Evolutionary conservation across 306 rosid genomes (phyloP), one percentile per base, ranked within the genome.

Genomic region (Acacia crassicarpa): DNA sequence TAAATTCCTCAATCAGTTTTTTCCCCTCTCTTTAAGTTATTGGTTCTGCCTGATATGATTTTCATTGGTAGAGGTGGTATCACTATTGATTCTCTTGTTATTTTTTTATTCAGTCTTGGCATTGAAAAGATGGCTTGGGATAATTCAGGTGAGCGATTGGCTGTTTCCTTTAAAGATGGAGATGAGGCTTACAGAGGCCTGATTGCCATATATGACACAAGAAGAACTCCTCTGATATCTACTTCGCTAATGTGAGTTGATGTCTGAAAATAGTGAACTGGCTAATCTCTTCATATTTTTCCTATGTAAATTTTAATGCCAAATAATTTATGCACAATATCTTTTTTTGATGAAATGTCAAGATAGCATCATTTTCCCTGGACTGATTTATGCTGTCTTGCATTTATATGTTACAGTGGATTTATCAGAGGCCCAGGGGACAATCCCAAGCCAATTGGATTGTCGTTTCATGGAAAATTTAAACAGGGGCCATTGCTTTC

Each of bases 341-440:
- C 45, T 79, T 61, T 45, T 74, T 66, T 10, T 23, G 44, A 49
- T 72, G 38, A 78, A 30, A 51, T 30, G 25, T 76, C 11, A 48
- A 69, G 25, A 32, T 45, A 19, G 48, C 61, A 70, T 76, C 19
- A 27, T 62, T 62, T 25, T 45, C 63, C 5, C 19, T 19, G 45
- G 23, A 62, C 79, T 84, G 40, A 67, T 84, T 56, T n/a, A 30
- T 49, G 51, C 32, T 38, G 30, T 59, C 71, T 61, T 72, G 14
- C 66, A 67, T 11, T 83, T n/a, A 45, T 45, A 11, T 83, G 78
- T 73, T 85, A 48, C 85, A 95, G 99, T 79, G 99, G 99, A 58
- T 95, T 95, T 83, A 87, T 95, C 81, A 91, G 99, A 89, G 99
- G 99, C 54, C 99, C 99, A 13, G 99, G 99, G 80, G 94, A 93